Evolutionary conservation across 2,329 filamentous ascomycete species (phyloP).

Genomic region (Fusarium illudens): DNA sequence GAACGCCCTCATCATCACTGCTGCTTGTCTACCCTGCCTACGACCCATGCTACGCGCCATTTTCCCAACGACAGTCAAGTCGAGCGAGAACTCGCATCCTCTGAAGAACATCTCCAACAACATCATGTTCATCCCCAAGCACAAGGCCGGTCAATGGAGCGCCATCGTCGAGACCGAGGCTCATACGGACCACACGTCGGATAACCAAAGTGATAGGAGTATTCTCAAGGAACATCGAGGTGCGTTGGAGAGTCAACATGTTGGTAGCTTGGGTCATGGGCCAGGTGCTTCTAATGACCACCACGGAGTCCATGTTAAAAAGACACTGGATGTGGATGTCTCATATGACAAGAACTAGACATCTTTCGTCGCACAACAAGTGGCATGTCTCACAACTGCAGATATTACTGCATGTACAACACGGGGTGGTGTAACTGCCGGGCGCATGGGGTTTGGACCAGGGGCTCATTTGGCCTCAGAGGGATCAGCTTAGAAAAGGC

Average conservation of each 20-base stretch:
- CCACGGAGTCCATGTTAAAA: constrained; percentile 6
- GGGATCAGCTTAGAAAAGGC: background rate
- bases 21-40: constrained; percentile 21
- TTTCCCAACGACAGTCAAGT: constrained; percentile 20
- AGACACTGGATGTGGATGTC: constrained; percentile 16
- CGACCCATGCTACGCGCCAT: constrained; percentile 19
- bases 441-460: background rate
- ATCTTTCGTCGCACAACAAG: background rate
- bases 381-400: background rate
- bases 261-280: background rate
- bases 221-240: constrained; percentile 19
- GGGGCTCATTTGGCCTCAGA: background rate
- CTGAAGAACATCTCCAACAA: constrained; percentile 25
- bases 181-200: constrained; percentile 4
- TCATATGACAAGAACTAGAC: constrained; percentile 9
- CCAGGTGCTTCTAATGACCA: background rate
- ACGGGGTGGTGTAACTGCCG: background rate
- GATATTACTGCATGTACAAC: background rate
- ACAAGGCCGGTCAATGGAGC: constrained; percentile 31
- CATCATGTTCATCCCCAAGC: constrained; percentile 30
- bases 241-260: background rate
- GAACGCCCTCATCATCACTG: constrained; percentile 28
- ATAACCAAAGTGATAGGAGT: constrained; percentile 29
- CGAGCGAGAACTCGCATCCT: constrained; percentile 23
- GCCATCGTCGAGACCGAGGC: constrained; percentile 23